Conservation (phyloP, 2,329 filamentous ascomycete genomes). For the Fusarium piperis region DNA sequence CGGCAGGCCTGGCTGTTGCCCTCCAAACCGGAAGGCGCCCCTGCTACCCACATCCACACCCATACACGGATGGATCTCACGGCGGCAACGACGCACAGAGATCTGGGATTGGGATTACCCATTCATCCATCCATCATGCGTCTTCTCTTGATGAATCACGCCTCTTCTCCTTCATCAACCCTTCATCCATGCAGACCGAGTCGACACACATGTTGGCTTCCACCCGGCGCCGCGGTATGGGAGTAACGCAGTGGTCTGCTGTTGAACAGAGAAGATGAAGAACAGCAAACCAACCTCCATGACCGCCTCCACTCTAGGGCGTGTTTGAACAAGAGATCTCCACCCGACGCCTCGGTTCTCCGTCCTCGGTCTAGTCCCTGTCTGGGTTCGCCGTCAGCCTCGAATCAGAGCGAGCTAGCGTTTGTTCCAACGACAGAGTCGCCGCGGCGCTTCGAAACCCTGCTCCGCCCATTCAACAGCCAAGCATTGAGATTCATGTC, state of each 20-base stretch:
- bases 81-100: neutral
- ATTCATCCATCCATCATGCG: neutral
- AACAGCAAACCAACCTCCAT: neutral
- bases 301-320: conserved; percentile 10
- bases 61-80: neutral
- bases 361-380: conserved; percentile 19
- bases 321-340: neutral
- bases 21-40: neutral
- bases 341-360: conserved; percentile 19
- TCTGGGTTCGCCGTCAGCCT: conserved; percentile 35
- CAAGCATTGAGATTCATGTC: neutral
- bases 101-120: neutral
- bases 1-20: neutral
- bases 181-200: neutral
- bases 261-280: neutral
- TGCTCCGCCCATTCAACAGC: neutral
- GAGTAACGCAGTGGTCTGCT: conserved; percentile 1
- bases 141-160: neutral
- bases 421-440: conserved; percentile 11
- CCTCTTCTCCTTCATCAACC: neutral
- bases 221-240: conserved; percentile 1
- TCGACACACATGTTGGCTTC: conserved; percentile 2
- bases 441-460: neutral
- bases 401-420: conserved; percentile 13
- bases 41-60: neutral